Evolutionary conservation across 768 basidiomycete genomes (phyloP), one percentile per base, ranked within the genome.

Genomic region (Kwoniella botswanensis): DNA sequence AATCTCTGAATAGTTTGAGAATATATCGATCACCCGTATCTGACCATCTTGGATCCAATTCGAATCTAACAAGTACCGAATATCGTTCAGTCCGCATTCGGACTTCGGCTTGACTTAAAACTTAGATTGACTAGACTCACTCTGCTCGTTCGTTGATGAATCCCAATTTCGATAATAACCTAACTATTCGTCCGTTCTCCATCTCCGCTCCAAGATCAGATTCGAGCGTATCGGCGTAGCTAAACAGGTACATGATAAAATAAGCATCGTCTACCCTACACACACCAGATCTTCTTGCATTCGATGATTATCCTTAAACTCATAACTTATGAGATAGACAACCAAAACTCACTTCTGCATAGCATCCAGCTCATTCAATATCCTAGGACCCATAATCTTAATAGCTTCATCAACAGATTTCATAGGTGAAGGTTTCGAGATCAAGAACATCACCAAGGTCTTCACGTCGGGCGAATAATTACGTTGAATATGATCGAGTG

Each of bases 101-200:
- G 26, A 11, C 13, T 43, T 35, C 35, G 35, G 35, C 7, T 35
- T 35, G 35, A 9, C 35, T 35, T 35, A 7, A 9, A 6, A 9
- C 35, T 35, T 35, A 35, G 35, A 6, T 35, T 35, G 7, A 9
- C 35, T 71, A 24, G 13, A 88, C 92, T 66, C 80, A 98, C 94
- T 98, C 97, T 2, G 97, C 96, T n/a, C 97, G 88, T 81, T 99
- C 97, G 82, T 98, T 98, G 85, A 99, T 98, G 84, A 99, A 98
- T 0, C 94, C 94, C 76, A 99, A 91, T 85, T 98, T 99, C 83
- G 90, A 90, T 71, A 98, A 85, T 61, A 98, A 84, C 59, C 97
- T 87, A 41, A 98, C 92, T 11, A 98, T 86, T 29, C 97, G 87
- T 0, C 92, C 94, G 78, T 99, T 98, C 86, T 98, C 97, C 22